Evolutionary conservation across 2,329 filamentous ascomycete species (phyloP).

Genomic region (Cytospora paraplurivora): DNA sequence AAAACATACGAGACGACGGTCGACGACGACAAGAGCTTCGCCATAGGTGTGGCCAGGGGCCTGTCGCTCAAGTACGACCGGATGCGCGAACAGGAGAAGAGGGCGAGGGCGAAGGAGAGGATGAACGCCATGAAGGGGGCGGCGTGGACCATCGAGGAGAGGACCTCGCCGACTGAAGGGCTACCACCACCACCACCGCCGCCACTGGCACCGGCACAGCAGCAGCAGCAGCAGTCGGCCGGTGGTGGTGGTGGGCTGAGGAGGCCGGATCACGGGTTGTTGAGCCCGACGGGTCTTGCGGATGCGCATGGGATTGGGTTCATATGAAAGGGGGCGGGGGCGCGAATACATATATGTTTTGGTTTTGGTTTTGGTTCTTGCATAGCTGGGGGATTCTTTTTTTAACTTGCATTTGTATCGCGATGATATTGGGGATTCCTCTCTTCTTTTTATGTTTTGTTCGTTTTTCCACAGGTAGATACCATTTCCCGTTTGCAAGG

Average conservation of each 20-base stretch:
- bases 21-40: conserved; percentile 18
- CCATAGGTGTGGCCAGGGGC: conserved; percentile 40
- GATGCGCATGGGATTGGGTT: conserved; percentile 40
- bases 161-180: conserved; percentile 16
- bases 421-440: neutral
- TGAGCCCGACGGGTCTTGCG: conserved; percentile 34
- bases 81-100: conserved; percentile 18
- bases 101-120: conserved; percentile 14
- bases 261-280: conserved; percentile 29
- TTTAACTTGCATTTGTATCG: neutral
- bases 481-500: conserved; percentile 9
- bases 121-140: conserved; percentile 9
- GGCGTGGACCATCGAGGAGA: conserved; percentile 18
- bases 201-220: neutral
- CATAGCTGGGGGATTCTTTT: conserved; percentile 9
- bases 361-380: neutral
- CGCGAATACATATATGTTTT: neutral
- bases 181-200: neutral
- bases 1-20: neutral
- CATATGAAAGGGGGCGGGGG: conserved; percentile 31
- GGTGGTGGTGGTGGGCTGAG: conserved; percentile 25
- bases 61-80: conserved; percentile 34
- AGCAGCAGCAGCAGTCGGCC: neutral
- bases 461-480: conserved; percentile 13
- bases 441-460: neutral